phyloP scores from a whole-genome alignment of 306 rosid genomes.

The Astragalus glycyphyllos region DNA sequence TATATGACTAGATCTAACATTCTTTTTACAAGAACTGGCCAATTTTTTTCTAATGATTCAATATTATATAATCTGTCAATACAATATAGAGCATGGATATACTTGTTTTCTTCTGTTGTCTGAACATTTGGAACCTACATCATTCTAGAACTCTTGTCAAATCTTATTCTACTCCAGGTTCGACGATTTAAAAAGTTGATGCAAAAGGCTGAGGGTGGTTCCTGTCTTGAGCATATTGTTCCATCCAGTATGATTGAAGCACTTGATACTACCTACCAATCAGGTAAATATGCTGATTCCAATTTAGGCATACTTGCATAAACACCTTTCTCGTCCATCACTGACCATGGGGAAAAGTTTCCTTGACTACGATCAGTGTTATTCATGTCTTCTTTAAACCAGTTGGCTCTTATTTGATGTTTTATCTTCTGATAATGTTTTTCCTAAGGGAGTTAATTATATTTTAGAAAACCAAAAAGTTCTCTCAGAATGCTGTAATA shows the following conservation, averaged over 20 bases:
- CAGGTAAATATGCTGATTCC: slow-evolving; percentile 60
- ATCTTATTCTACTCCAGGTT: slow-evolving; percentile 57
- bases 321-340: slow-evolving; percentile 12
- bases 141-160: slow-evolving; percentile 26
- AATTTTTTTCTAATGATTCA: neutral
- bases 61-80: neutral
- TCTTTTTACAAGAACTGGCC: neutral
- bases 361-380: slow-evolving; percentile 3
- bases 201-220: slow-evolving; percentile 74
- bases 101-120: slow-evolving; percentile 7
- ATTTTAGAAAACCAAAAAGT: neutral
- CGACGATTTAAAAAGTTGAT: slow-evolving; percentile 79
- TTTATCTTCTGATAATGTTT: neutral
- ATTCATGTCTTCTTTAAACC: slow-evolving; percentile 22
- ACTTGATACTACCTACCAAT: slow-evolving; percentile 57
- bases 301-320: slow-evolving; percentile 6
- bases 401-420: neutral
- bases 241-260: slow-evolving; percentile 68
- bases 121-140: slow-evolving; percentile 35
- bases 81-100: slow-evolving; percentile 3
- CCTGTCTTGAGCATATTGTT: slow-evolving; percentile 56
- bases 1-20: neutral
- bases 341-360: slow-evolving; percentile 8
- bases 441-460: neutral
- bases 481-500: neutral